Conservation (phyloP, 1,284 basidiomycete species). For the Melampsora medusae region DNA sequence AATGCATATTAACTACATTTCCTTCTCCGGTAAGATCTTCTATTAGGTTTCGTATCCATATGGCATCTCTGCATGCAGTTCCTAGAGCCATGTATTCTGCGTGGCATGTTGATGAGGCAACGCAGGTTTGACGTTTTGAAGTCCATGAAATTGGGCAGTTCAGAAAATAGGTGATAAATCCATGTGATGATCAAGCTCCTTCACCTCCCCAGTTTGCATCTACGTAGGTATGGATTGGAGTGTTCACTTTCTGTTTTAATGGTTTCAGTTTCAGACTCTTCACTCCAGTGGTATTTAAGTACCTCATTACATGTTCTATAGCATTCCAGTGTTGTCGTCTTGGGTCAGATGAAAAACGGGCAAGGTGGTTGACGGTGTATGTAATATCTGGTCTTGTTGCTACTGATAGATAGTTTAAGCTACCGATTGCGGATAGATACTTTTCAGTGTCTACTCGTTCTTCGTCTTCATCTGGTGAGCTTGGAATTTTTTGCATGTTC, state of each 20-base stretch:
- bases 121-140: neutral
- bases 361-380: too few relatives aligned
- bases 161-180: neutral
- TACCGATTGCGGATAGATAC: too few relatives aligned
- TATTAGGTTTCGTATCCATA: slow-evolving; percentile 11
- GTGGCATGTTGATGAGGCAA: neutral
- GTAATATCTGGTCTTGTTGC: too few relatives aligned
- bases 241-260: neutral
- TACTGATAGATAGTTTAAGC: too few relatives aligned
- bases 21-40: neutral
- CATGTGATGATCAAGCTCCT: neutral
- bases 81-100: slow-evolving; percentile 23
- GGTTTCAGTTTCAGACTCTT: neutral
- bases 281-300: neutral
- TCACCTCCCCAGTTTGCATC: slow-evolving; percentile 19
- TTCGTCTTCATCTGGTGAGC: too few relatives aligned
- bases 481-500: too few relatives aligned
- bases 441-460: too few relatives aligned
- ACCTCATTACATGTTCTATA: neutral
- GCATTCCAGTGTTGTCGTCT: too few relatives aligned
- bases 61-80: neutral
- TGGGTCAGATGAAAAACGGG: too few relatives aligned
- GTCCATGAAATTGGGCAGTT: slow-evolving; percentile 19
- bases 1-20: neutral
- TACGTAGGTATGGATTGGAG: too few relatives aligned